Base-by-base conservation (phyloP, 1,284 basidiomycete genomes). In the Tausonia pullulans region DNA sequence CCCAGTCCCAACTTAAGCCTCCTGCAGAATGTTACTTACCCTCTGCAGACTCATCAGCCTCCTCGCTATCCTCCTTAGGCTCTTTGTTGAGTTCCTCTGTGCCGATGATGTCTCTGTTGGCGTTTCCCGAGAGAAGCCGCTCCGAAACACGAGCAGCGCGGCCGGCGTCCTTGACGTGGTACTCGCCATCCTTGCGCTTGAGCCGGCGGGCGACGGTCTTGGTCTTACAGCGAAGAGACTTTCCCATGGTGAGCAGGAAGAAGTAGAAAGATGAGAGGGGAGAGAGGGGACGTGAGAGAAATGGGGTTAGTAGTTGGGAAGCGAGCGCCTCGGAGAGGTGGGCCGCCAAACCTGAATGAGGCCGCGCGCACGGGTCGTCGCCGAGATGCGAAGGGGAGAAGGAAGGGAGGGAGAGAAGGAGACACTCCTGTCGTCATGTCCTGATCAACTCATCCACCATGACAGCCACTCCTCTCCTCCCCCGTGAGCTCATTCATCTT, bases 161-260 rank as follows among this genome's bases (percentile, higher is more conserved):
- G 41, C 88, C 89, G 11, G 93, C 90, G 69, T 92, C 87, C 2
- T 84, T 81, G 1, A 85, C 89, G 62, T 90, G 88, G 74, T 92
- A 97, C 69, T 89, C 84, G 59, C 87, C 85, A 62, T 84, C 81
- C 73, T 85, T 81, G 67, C 95, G 86, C 78, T 96, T 97, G 72
- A 88, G 87, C 13, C 86, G 81, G 68, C 94, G 84, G 73, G 86
- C 88, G 46, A 84, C 80, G 61, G 91, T 86, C 78, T 96, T 96
- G 68, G 84, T 81, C 79, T 93, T 95, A 16, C 90, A 90, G 73
- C 93, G 84, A 61, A 87, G 59, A 39, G 59, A 60, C 59, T 60
- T 60, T 48, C 49, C 59, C 59, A 60, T 60, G 5, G 10, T 59
- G 16, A n/a, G 13, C 8, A 49, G 48, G 2, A 9, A 49, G 8